phyloP scores from a whole-genome alignment of 2,329 filamentous ascomycete genomes.

The Fusarium sp. region DNA sequence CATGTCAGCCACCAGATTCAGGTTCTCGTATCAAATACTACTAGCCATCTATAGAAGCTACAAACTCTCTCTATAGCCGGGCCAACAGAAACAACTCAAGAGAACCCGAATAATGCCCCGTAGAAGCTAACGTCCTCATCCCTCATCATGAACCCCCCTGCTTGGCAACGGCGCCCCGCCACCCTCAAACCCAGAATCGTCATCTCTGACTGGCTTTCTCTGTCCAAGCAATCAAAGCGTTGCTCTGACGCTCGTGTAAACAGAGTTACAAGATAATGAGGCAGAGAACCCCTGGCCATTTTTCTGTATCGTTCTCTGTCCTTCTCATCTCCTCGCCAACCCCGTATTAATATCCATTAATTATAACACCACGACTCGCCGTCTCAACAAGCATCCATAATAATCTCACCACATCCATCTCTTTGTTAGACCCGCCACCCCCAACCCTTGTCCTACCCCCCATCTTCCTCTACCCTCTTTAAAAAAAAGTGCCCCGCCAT shows the following conservation, averaged over 20 bases:
- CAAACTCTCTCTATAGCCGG: neutral
- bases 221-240: neutral
- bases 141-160: neutral
- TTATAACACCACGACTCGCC: neutral
- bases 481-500: conserved; percentile 38
- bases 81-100: neutral
- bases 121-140: neutral
- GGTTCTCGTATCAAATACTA: neutral
- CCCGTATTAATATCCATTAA: neutral
- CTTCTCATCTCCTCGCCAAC: neutral
- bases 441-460: conserved; percentile 15
- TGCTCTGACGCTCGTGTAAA: conserved; percentile 26
- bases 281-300: conserved; percentile 1
- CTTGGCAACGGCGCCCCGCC: conserved; percentile 18
- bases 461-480: conserved; percentile 13
- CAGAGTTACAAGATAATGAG: neutral
- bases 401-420: neutral
- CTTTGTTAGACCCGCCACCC: neutral
- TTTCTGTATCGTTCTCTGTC: neutral
- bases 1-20: neutral
- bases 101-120: neutral
- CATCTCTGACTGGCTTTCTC: neutral
- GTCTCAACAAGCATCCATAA: neutral
- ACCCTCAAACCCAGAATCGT: conserved; percentile 8
- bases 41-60: neutral